Conservation (phyloP, 2,329 filamentous ascomycete genomes). For the Pestalotiopsis sp. region DNA sequence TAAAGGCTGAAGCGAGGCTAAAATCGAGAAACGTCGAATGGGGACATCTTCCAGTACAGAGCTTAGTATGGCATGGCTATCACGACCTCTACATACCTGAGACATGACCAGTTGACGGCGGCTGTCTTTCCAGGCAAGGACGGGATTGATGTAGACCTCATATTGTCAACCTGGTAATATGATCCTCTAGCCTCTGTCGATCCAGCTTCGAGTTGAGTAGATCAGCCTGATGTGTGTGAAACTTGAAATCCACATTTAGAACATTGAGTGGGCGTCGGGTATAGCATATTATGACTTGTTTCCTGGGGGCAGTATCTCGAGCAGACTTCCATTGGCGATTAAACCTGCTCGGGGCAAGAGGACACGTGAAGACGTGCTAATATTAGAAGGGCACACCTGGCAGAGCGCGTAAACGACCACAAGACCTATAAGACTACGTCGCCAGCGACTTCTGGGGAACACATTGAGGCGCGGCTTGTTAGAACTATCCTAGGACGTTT, state of each 20-base stretch:
- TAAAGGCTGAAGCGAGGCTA: background rate
- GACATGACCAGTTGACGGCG: background rate
- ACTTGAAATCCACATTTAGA: background rate
- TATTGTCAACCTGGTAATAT: background rate
- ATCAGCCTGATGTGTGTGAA: background rate
- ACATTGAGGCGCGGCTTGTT: slow-evolving; percentile 10
- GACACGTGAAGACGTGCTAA: background rate
- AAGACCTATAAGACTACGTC: background rate
- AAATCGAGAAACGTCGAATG: background rate
- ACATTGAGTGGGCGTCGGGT: background rate
- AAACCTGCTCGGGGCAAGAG: background rate
- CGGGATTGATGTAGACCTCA: background rate
- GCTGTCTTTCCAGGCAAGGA: too few relatives aligned
- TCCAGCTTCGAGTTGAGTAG: background rate
- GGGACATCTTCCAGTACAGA: background rate
- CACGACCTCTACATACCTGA: background rate
- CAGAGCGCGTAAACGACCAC: background rate
- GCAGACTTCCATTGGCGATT: background rate
- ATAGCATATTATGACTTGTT: background rate
- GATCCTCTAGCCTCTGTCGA: background rate
- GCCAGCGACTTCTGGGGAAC: background rate
- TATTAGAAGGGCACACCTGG: background rate
- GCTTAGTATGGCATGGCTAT: background rate
- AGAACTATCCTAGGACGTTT: slow-evolving; percentile 9
- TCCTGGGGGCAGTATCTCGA: background rate